Evolutionary conservation across 495 filamentous ascomycete species (phyloP), one percentile per base, ranked within the genome.

Genomic region (Friedmanniomyces simplex): DNA sequence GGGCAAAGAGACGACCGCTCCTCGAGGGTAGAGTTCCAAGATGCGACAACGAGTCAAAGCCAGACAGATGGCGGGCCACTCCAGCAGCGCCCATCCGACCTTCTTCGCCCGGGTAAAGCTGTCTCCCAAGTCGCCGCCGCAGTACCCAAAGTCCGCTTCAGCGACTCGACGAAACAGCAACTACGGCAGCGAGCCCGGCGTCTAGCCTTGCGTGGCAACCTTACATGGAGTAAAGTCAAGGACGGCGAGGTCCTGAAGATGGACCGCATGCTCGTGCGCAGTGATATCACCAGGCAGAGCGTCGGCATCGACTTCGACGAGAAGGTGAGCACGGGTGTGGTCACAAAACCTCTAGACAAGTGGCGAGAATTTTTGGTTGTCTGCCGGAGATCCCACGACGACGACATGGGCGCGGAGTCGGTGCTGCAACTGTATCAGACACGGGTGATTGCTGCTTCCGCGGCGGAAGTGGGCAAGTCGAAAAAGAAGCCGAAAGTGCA

Each of bases 281-380:
- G 86, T 14, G 85, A 88, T 59, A 69, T 74, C 34, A 79, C 82
- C 0, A 34, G 67, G 20, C 74, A 81, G 58, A 69, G 71, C 0
- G 64, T 87, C 10, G 72, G 74, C 5, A 28, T 25, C 4, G 83
- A 87, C 57, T 89, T 82, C 55, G 76, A 80, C 30, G 85, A 89
- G 67, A 86, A 85, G 59, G 75, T 78, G 43, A 86, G 80, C 57
- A 63, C 79, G 54, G 77, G 79, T 49, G 78, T 81, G 55, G 79
- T 83, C 50, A 79, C 79, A n/a, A 70, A 77, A 45, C 74, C 75
- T 0, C 67, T 79, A 22, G 82, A 86, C 53, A 85, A 83, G 57
- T 89, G 85, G 85, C 69, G 82, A 52, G 85, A 89, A 62, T 86
- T 77, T 59, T 76, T 89, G 52, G 80, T 88, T 14, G 83, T 87